Evolutionary conservation across 129 eudicot genomes (phyloP), one percentile per base, ranked within the genome.

Genomic region (Mikania micrantha): DNA sequence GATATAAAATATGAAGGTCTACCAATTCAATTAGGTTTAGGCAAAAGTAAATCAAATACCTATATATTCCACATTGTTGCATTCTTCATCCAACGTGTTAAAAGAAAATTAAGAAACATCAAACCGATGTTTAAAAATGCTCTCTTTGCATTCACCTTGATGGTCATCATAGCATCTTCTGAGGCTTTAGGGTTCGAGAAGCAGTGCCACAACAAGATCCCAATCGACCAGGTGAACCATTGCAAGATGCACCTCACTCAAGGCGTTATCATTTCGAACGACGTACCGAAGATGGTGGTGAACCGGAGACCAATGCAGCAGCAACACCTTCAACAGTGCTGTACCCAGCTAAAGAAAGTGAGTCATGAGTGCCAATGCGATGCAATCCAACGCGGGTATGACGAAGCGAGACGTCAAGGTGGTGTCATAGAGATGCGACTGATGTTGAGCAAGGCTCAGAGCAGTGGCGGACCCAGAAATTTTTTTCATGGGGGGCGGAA

Each of bases 241-340:
- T 29, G 34, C 4, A 2, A 29, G 2, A 29, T 29, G 34, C 34
- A 29, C 34, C 34, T 29, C 4, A 29, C 34, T 29, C 34, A 29
- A 29, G 34, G 34, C 3, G 4, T 29, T 4, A 29, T 29, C 4
- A 2, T 29, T 4, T 2, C 4, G 2, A 4, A 29, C 34, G 4
- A 29, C 2, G 34, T 4, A n/a, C n/a, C n/a, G n/a, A n/a, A n/a
- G n/a, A n/a, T n/a, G n/a, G n/a, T n/a, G n/a, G n/a, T n/a, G n/a
- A n/a, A n/a, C n/a, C n/a, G n/a, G n/a, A n/a, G n/a, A n/a, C n/a
- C n/a, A n/a, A n/a, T n/a, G 54, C 9, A 64, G 12, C 56, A 64
- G 5, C 56, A 44, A 4, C 48, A 64, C 56, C 70, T 64, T 25
- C 39, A 64, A 64, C 20, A 9, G 70, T 64, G 70, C n/a, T 64